phyloP scores from a whole-genome alignment of 202 grass and related monocot species.

The Alloteropsis angusta region DNA sequence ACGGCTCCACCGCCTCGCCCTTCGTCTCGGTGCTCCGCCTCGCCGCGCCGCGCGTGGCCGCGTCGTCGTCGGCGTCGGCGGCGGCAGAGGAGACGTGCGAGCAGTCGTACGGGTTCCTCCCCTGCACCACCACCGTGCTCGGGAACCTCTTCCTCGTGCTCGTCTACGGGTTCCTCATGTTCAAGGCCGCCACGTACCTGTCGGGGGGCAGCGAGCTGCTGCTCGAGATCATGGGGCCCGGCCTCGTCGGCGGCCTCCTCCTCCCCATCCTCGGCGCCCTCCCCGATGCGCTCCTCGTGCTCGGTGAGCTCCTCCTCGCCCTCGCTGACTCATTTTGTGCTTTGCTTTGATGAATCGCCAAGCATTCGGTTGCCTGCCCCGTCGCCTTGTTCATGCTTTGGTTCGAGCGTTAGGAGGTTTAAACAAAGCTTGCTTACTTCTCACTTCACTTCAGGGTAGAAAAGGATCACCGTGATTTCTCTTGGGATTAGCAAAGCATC shows the following conservation, averaged over 20 bases:
- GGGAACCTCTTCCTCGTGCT: conserved; percentile 81
- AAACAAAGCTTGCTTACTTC: neutral
- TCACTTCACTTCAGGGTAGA: neutral
- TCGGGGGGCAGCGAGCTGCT: conserved; percentile 81
- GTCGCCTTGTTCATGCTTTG: neutral
- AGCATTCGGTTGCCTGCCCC: conserved; percentile 6
- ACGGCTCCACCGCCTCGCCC: conserved; percentile 29
- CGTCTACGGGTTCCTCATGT: conserved; percentile 84
- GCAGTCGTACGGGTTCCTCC: conserved; percentile 74
- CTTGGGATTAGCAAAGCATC: neutral
- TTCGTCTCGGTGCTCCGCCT: conserved; percentile 31
- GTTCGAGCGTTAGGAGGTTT: neutral
- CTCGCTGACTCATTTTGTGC: neutral
- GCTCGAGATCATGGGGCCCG: conserved; percentile 86
- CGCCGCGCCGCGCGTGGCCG: conserved; percentile 17
- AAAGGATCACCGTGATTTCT: neutral
- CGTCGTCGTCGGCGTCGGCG: neutral
- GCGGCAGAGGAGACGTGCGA: conserved; percentile 46
- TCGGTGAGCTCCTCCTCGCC: conserved; percentile 29
- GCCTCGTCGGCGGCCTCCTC: conserved; percentile 86
- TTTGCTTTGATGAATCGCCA: conserved; percentile 3
- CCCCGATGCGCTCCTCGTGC: conserved; percentile 85
- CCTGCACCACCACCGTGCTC: conserved; percentile 78
- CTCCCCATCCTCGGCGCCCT: conserved; percentile 95
- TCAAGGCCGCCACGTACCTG: conserved; percentile 77